Evolutionary conservation across 495 filamentous ascomycete genomes (phyloP), one percentile per base, ranked within the genome.

Genomic region (Saxophila tyrrhenica): DNA sequence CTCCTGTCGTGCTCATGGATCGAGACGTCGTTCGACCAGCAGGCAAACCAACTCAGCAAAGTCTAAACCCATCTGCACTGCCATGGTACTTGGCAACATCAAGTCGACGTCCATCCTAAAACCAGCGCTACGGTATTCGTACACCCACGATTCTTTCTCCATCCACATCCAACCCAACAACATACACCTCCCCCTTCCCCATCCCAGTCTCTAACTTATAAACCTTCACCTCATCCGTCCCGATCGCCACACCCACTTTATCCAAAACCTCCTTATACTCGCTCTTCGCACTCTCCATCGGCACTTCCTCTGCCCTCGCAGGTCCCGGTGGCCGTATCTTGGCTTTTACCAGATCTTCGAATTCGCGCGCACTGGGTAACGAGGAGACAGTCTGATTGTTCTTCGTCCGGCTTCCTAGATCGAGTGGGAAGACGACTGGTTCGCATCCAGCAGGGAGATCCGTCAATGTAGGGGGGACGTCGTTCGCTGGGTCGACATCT

Each of bases 141-240:
- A 49, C 47, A 21, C 17, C 47, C n/a, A 49, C 23, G 21, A 49
- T 49, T 22, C 47, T 49, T 22, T 49, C 47, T 22, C 47, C 47
- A 24, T 25, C 47, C 47, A 49, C 20, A 49, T 49, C 47, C 47
- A 49, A 49, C 8, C 47, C 47, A 15, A 22, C 47, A 25, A 49
- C 25, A n/a, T 49, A 49, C 15, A 3, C 20, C 47, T 49, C 47
- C 19, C 15, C 23, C 47, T 49, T 49, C 47, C 47, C 22, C 15
- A 22, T 25, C 19, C 47, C 47, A 49, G n/a, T 22, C 23, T 49
- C 22, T 22, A 49, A 16, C 47, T 49, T 49, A 49, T 49, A 49
- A n/a, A 49, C 47, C 47, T 49, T 49, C 16, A 49, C 47, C n/a
- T n/a, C n/a, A 21, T 25, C 20, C 23, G 17, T 22, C n/a, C 47